phyloP scores from a whole-genome alignment of 2,329 filamentous ascomycete genomes.

The Clarireedia hainanense region DNA sequence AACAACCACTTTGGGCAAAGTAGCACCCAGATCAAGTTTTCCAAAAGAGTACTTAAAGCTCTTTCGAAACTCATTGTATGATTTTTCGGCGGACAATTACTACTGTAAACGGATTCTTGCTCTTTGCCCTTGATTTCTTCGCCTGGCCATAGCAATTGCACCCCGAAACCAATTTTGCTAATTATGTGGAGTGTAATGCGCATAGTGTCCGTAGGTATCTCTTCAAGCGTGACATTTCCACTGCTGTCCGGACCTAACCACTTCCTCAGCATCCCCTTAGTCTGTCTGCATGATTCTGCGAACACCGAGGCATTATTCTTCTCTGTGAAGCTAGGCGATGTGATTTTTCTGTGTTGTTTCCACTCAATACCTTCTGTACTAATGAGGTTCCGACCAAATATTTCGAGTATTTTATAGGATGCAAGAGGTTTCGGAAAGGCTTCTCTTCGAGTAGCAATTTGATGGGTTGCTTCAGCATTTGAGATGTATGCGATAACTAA shows the following conservation, averaged over 20 bases:
- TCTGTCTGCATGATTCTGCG: conserved; percentile 54
- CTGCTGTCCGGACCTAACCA: conserved; percentile 43
- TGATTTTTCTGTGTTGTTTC: conserved; percentile 66
- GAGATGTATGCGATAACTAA: conserved; percentile 47
- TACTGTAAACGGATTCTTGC: conserved; percentile 35
- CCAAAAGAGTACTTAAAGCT: conserved; percentile 44
- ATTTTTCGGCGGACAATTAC: conserved; percentile 29
- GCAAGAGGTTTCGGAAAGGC: conserved; percentile 63
- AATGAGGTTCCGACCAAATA: conserved; percentile 66
- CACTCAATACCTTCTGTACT: conserved; percentile 61
- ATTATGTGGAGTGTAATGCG: conserved; percentile 50
- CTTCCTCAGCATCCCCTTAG: conserved; percentile 49
- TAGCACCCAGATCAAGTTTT: conserved; percentile 45
- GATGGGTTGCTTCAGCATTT: conserved; percentile 41
- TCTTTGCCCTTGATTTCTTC: conserved; percentile 42
- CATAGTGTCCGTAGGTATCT: conserved; percentile 59
- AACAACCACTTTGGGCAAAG: conserved; percentile 43
- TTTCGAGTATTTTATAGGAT: conserved; percentile 49
- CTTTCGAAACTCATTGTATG: conserved; percentile 48
- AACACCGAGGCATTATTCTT: conserved; percentile 64
- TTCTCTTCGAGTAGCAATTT: conserved; percentile 58
- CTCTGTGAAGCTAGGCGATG: conserved; percentile 67
- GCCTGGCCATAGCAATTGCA: conserved; percentile 54
- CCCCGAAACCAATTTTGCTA: conserved; percentile 64
- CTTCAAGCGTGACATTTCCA: conserved; percentile 37